Evolutionary conservation across 306 rosid genomes (phyloP).

Genomic region (Leucaena leucocephala): DNA sequence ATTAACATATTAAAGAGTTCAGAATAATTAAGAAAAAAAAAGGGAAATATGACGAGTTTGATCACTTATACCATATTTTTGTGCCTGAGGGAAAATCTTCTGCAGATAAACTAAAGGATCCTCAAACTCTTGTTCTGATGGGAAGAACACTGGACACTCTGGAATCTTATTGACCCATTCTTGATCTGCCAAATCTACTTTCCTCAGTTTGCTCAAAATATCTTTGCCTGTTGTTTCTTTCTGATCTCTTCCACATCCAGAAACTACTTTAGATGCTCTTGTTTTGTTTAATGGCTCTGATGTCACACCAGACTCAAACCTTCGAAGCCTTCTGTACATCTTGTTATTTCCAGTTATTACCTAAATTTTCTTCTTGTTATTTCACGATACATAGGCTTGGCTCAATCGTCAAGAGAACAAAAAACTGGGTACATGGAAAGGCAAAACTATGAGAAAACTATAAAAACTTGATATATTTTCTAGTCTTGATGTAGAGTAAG

Average conservation of each 20-base stretch:
- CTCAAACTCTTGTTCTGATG: slow-evolving; percentile 39
- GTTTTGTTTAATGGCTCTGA: neutral
- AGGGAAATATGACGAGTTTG: neutral
- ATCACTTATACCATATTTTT: slow-evolving; percentile 43
- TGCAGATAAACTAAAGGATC: slow-evolving; percentile 44
- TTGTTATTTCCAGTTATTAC: neutral
- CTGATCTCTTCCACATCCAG: slow-evolving; percentile 9
- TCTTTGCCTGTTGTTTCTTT: neutral
- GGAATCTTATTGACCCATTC: slow-evolving; percentile 44
- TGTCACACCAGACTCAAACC: neutral
- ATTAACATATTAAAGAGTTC: neutral
- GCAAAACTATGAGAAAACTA: neutral
- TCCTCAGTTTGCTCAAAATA: slow-evolving; percentile 10
- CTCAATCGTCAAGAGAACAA: neutral
- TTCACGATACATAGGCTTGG: neutral
- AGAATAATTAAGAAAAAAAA: slow-evolving; percentile 8
- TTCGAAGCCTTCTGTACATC: slow-evolving; percentile 5
- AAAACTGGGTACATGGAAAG: neutral
- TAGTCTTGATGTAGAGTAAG: neutral
- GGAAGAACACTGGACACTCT: slow-evolving; percentile 42
- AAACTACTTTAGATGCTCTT: slow-evolving; percentile 31
- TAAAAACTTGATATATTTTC: neutral
- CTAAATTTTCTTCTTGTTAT: neutral
- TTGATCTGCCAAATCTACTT: slow-evolving; percentile 30
- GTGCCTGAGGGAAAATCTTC: slow-evolving; percentile 42